Conservation (phyloP, 768 basidiomycete species). For the Lactarius quietus region DNA sequence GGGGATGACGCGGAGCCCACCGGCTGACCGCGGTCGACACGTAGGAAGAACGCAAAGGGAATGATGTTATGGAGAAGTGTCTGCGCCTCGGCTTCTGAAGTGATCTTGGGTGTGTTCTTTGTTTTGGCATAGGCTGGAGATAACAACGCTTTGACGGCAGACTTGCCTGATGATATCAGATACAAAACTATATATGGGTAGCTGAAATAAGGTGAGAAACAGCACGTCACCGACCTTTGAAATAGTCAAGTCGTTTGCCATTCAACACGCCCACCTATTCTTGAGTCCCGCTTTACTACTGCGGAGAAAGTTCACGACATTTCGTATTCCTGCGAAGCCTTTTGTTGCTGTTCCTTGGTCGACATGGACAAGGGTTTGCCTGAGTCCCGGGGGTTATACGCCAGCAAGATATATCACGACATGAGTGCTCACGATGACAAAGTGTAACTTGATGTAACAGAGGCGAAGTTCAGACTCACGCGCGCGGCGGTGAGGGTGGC, state of each 20-base stretch:
- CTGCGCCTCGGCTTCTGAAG: conserved; percentile 71
- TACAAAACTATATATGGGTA: conserved; percentile 15
- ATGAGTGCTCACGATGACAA: conserved; percentile 10
- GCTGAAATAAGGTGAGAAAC: not conserved
- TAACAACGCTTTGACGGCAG: conserved; percentile 86
- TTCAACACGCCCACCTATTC: conserved; percentile 86
- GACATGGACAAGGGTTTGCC: conserved; percentile 31
- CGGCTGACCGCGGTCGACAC: conserved; percentile 72
- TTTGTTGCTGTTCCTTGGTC: conserved; percentile 66
- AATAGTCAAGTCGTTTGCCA: conserved; percentile 95
- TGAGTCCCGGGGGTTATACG: conserved; percentile 1
- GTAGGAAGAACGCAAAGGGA: conserved; percentile 88
- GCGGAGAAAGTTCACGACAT: conserved; percentile 83
- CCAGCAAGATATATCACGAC: not conserved
- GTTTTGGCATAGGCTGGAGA: conserved; percentile 90
- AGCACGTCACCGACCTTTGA: conserved; percentile 73
- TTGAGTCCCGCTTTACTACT: conserved; percentile 86
- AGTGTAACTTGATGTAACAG: not conserved
- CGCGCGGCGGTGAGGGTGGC: conserved; percentile 18
- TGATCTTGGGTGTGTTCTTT: conserved; percentile 72
- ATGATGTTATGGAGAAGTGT: conserved; percentile 65
- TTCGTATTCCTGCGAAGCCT: conserved; percentile 78
- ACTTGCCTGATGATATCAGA: conserved; percentile 60
- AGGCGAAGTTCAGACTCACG: not conserved
- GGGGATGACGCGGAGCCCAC: conserved; percentile 69